A percentile compares a stretch with the other conserved stretches of the same genome.
Evolutionary conservation across 176 grass and related monocot genomes (phyloP).

Genomic region (Oryza glumipatula): DNA sequence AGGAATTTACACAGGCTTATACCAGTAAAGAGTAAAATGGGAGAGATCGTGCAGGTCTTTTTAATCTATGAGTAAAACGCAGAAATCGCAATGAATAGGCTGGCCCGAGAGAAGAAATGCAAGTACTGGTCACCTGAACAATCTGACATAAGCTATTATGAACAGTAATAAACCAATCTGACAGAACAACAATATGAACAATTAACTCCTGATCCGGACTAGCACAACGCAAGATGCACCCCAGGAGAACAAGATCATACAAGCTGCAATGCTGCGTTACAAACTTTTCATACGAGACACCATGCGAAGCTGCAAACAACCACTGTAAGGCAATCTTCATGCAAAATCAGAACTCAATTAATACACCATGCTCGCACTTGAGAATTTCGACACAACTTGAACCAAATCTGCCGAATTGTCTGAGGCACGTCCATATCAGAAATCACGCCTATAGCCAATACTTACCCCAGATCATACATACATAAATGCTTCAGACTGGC

Average conservation of each 20-base stretch:
- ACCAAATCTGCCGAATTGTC: not conserved
- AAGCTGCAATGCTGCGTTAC: not conserved
- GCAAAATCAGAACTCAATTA: not conserved
- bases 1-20: not conserved
- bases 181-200: not conserved
- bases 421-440: not conserved
- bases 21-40: not conserved
- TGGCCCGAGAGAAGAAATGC: not conserved
- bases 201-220: not conserved
- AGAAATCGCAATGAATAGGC: not conserved
- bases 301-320: not conserved
- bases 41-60: not conserved
- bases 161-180: not conserved
- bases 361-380: not conserved
- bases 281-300: not conserved
- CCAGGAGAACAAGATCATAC: not conserved
- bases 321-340: not conserved
- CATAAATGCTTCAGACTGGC: constrained; percentile 40
- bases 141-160: not conserved
- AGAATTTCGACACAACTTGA: not conserved
- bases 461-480: not conserved
- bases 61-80: not conserved
- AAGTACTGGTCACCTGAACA: not conserved
- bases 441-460: constrained; percentile 13
- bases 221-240: not conserved